Evolutionary conservation across 1,284 basidiomycete genomes (phyloP).

Genomic region (Cystobasidium sp.): DNA sequence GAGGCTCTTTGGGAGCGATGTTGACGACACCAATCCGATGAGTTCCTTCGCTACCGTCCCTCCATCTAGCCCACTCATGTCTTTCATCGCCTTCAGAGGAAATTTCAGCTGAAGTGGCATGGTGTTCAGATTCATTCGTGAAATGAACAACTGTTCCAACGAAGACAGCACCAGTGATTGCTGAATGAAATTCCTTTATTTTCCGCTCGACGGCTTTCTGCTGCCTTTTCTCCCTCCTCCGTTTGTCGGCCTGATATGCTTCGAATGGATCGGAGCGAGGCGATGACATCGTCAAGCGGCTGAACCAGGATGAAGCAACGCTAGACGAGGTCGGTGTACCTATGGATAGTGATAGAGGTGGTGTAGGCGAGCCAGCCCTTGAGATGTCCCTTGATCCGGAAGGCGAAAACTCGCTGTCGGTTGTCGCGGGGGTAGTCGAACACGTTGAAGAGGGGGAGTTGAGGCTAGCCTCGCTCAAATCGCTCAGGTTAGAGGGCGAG

Average conservation of each 20-base stretch:
- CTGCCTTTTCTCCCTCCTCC: slow-evolving; percentile 22
- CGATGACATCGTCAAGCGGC: slow-evolving; percentile 29
- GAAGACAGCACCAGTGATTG: slow-evolving; percentile 33
- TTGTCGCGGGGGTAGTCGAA: neutral
- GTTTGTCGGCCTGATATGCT: slow-evolving; percentile 14
- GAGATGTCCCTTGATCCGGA: neutral
- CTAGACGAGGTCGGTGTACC: neutral
- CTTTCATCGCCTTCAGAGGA: neutral
- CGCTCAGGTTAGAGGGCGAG: neutral
- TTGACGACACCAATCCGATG: slow-evolving; percentile 11
- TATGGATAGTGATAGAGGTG: neutral
- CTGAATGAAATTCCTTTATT: slow-evolving; percentile 26
- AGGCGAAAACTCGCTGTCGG: slow-evolving; percentile 12
- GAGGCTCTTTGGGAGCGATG: slow-evolving; percentile 17
- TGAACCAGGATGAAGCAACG: slow-evolving; percentile 20
- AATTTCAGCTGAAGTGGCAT: neutral
- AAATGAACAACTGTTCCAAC: slow-evolving; percentile 23
- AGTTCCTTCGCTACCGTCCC: neutral
- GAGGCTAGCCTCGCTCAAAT: neutral
- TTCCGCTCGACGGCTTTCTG: slow-evolving; percentile 19
- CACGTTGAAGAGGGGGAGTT: neutral
- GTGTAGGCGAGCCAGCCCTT: neutral
- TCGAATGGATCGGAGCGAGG: slow-evolving; percentile 21
- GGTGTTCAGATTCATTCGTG: neutral
- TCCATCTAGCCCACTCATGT: neutral